Evolutionary conservation across 805 yeast species (phyloP).

Genomic region (Yamadazyma endophytica): DNA sequence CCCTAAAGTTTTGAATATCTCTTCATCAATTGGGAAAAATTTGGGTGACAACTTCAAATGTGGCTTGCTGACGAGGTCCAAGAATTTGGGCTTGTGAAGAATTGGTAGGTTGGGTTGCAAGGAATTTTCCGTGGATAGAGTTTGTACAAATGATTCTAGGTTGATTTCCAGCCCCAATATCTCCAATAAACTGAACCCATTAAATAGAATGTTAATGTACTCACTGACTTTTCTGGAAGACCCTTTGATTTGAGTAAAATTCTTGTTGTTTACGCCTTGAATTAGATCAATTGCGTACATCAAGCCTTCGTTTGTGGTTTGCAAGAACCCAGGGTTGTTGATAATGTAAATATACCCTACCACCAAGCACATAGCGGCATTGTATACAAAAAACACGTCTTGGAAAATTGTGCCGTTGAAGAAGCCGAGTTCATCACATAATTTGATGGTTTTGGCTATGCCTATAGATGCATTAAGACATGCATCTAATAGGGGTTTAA

Average conservation of each 20-base stretch:
- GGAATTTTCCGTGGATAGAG: too few relatives aligned
- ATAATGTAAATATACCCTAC: slow-evolving; percentile 2
- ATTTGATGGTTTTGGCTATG: neutral
- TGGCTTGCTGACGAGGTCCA: too few relatives aligned
- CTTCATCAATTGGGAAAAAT: too few relatives aligned
- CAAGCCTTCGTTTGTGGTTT: neutral
- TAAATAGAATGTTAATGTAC: slow-evolving; percentile 3
- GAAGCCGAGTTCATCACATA: neutral
- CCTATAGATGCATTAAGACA: slow-evolving; percentile 2
- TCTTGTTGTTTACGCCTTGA: neutral
- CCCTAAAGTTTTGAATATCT: too few relatives aligned
- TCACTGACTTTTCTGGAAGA: slow-evolving; percentile 4
- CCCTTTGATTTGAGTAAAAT: slow-evolving; percentile 2
- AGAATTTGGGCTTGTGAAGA: too few relatives aligned
- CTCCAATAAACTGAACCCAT: slow-evolving; percentile 3
- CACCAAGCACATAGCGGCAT: slow-evolving; percentile 6
- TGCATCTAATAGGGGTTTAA: neutral
- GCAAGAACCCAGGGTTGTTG: neutral
- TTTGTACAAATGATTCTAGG: too few relatives aligned
- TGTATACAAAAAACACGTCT: slow-evolving; percentile 3
- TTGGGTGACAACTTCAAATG: too few relatives aligned
- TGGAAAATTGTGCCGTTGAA: slow-evolving; percentile 4
- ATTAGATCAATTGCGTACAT: slow-evolving; percentile 1
- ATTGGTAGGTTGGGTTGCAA: too few relatives aligned
- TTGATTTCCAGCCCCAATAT: too few relatives aligned